These are phyloP conservation scores for Boletus sensibilis DNA, from an alignment of 768 basidiomycete species.

Conservation along the genomic window DNA sequence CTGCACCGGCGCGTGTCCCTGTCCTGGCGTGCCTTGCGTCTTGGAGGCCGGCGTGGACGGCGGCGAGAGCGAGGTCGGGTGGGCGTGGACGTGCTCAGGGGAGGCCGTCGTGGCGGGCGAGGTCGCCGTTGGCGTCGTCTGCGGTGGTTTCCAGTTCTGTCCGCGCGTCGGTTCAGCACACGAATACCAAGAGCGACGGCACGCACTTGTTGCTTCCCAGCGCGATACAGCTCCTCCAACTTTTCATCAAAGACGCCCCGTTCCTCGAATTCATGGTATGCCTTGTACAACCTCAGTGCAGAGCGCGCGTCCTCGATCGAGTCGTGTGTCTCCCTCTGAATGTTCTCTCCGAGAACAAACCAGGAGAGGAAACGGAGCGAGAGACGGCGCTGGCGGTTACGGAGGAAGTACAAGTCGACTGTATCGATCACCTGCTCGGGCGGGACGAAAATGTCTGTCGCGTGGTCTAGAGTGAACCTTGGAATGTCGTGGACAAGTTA, in stretches of 20 bases:
- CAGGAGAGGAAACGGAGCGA: constrained; percentile 92
- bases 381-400: constrained; percentile 77
- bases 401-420: constrained; percentile 91
- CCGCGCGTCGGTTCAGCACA: not conserved
- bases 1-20: not conserved
- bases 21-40: not conserved
- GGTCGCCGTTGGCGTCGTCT: constrained; percentile 3
- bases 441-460: constrained; percentile 89
- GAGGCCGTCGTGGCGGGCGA: constrained; percentile 2
- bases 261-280: constrained; percentile 73
- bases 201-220: constrained; percentile 72
- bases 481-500: not conserved
- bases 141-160: constrained; percentile 61
- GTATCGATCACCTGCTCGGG: constrained; percentile 96
- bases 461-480: not conserved
- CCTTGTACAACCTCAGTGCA: constrained; percentile 81
- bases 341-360: constrained; percentile 89
- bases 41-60: constrained; percentile 5
- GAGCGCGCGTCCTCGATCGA: constrained; percentile 97
- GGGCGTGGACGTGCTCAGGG: not conserved
- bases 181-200: not conserved
- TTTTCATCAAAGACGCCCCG: constrained; percentile 80
- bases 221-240: constrained; percentile 80
- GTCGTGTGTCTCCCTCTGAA: constrained; percentile 93
- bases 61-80: constrained; percentile 1